Evolutionary conservation across 139 green algal species (phyloP), one percentile per base, ranked within the genome.

Genomic region (Picochlorum costavermella): DNA sequence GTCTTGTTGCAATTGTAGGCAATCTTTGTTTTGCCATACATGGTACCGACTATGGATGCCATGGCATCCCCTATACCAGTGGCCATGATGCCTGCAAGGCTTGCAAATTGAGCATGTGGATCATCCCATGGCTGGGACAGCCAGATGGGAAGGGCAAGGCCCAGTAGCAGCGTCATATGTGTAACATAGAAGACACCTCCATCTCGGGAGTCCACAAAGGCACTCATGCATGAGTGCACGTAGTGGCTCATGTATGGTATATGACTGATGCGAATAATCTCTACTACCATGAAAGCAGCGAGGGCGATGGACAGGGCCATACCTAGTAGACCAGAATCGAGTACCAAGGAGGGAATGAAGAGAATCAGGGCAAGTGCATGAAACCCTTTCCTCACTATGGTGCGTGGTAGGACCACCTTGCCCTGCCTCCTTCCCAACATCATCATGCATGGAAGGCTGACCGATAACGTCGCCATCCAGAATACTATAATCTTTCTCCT

Each of bases 111-210:
- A 51, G 70, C 60, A 8, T 61, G 20, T 16, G 55, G 28, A 59
- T 59, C 17, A 28, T 17, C 25, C 20, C 25, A 59, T 17, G 20
- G 20, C 50, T 59, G 30, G 14, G 17, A n/a, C 10, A 86, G 64
- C 79, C 82, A 89, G n/a, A 93, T 61, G 3, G 86, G 86, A 20
- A 81, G 50, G 2, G 86, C 86, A 46, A 90, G 81, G 20, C 86
- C 86, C 13, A 86, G 69, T 36, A 94, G 71, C 59, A 94, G 67
- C 3, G 85, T 85, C 62, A 92, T 84, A 64, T 94, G 86, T 3
- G 80, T 89, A 28, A 91, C 72, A 59, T 87, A 84, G 11, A 91
- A 28, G 0, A 69, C 63, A 51, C 70, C 70, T 20, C 31, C 51
- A 68, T 94, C 86, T 0, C 86, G 72, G 25, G 65, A 68, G 51